Conservation (phyloP, 768 basidiomycete genomes). For the Saitozyma sp. region DNA sequence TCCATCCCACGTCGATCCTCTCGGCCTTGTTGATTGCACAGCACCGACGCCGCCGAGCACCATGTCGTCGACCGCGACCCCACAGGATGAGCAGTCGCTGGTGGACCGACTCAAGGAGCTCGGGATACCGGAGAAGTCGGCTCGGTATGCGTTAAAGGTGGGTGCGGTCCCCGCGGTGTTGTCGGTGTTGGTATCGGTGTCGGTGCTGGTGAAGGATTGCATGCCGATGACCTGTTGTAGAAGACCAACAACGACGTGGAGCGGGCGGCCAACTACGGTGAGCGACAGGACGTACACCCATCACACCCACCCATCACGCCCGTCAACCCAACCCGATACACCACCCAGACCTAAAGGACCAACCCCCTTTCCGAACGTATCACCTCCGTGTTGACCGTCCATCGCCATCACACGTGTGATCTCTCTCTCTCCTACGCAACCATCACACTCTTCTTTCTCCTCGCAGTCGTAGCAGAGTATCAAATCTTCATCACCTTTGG, state of each 20-base stretch:
- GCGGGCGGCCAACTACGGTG: conserved; percentile 51
- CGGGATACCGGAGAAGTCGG: conserved; percentile 44
- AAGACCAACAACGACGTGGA: conserved; percentile 41
- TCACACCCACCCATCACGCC: neutral
- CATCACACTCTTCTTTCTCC: too few relatives aligned
- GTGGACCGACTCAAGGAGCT: conserved; percentile 37
- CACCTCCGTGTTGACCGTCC: neutral
- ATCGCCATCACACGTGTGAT: neutral
- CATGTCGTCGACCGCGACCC: too few relatives aligned
- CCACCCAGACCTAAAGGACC: neutral
- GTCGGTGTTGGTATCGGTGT: neutral
- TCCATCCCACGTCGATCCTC: too few relatives aligned
- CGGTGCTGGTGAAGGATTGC: neutral
- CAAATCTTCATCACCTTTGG: neutral
- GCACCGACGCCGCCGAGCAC: too few relatives aligned
- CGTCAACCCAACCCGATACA: neutral
- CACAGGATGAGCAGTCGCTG: conserved; percentile 8
- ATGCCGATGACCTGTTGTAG: conserved; percentile 16
- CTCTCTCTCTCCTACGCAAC: neutral
- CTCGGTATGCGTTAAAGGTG: conserved; percentile 44
- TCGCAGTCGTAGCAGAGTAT: neutral
- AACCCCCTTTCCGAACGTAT: neutral
- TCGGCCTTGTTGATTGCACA: too few relatives aligned
- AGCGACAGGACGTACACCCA: conserved; percentile 20
- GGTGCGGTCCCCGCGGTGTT: conserved; percentile 4